Percentiles rank a stretch among this genome's conserved stretches.
Evolutionary conservation across 23 red algal species (phyloP).

Genomic region (Gracilaria domingensis): DNA sequence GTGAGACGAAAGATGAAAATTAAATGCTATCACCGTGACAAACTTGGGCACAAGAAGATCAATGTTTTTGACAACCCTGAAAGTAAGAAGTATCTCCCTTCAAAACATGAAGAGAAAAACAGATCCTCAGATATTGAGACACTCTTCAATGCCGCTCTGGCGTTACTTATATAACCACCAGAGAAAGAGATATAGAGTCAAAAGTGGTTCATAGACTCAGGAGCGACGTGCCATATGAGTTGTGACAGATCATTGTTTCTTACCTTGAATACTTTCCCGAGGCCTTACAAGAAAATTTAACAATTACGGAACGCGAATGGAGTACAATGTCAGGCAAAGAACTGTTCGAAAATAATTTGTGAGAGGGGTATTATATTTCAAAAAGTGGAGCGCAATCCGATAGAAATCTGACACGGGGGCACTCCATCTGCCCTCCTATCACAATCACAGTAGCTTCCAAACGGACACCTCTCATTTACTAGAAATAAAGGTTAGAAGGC

Average conservation of each 20-base stretch:
- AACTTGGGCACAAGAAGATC: slow-evolving; percentile 10
- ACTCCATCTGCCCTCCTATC: too few relatives aligned
- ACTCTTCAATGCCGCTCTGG: not conserved
- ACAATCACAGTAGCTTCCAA: too few relatives aligned
- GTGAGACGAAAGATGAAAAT: not conserved
- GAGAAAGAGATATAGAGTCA: not conserved
- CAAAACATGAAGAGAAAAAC: not conserved
- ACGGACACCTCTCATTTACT: too few relatives aligned
- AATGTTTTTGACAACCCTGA: slow-evolving; percentile 25
- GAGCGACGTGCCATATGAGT: not conserved
- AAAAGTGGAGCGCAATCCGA: too few relatives aligned
- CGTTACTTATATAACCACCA: not conserved
- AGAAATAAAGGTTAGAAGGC: too few relatives aligned
- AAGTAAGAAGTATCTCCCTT: slow-evolving; percentile 10
- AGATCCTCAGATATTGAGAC: not conserved
- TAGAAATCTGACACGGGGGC: too few relatives aligned
- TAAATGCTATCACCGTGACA: slow-evolving; percentile 2
- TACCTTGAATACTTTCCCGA: too few relatives aligned
- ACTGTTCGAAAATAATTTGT: too few relatives aligned
- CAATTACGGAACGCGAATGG: too few relatives aligned
- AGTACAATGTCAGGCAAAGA: too few relatives aligned
- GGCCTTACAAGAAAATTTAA: too few relatives aligned
- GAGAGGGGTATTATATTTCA: too few relatives aligned
- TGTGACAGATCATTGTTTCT: not conserved
- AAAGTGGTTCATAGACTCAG: slow-evolving; percentile 33